Base-by-base conservation (phyloP, 805 yeast genomes). In the Grigorovia humatica region DNA sequence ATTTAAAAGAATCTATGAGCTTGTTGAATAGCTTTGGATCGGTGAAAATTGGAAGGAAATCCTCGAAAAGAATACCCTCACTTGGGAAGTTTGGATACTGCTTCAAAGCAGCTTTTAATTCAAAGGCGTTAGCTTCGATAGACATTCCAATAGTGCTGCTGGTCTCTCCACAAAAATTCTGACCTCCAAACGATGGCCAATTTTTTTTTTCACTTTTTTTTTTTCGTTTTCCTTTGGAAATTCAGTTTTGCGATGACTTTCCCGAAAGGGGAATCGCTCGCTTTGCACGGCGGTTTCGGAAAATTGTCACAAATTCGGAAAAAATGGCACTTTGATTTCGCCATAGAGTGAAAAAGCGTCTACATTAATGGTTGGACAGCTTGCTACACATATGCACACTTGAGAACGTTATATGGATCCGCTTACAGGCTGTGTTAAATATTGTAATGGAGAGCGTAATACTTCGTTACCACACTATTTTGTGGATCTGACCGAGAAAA, bases 21-120 rank as follows among this genome's bases (percentile, higher is more conserved):
- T 85, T 83, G 64, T 84, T 83, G 77, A 93, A 93, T 52, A 86
- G 72, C 46, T 72, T 75, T 49, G 99, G 96, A 58, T 79, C 73
- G 67, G 85, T 79, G 77, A 93, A 93, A 58, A 93, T 85, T 48
- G 99, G 99, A 65, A 93, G 76, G 68, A 93, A 91, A 70, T 93
- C 99, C 73, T 93, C 98, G 63, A 93, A 93, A 41, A 93, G 74
- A 57, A 93, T 80, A 12, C 99, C 99, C 72, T 87, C 86, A 53
- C 80, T 67, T 43, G 99, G 99, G 75, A 93, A 93, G 74, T 93
- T 88, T 57, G 91, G 96, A 76, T 86, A 91, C 68, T 88, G 96
- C 56, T 75, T 78, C 43, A 80, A 65, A 52, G 83, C 79, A 20
- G 74, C 70, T 61, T 74, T 79, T 53, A 80, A 67, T 54, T 79